Evolutionary conservation across 805 yeast genomes (phyloP).

Genomic region (Candida caryicola): DNA sequence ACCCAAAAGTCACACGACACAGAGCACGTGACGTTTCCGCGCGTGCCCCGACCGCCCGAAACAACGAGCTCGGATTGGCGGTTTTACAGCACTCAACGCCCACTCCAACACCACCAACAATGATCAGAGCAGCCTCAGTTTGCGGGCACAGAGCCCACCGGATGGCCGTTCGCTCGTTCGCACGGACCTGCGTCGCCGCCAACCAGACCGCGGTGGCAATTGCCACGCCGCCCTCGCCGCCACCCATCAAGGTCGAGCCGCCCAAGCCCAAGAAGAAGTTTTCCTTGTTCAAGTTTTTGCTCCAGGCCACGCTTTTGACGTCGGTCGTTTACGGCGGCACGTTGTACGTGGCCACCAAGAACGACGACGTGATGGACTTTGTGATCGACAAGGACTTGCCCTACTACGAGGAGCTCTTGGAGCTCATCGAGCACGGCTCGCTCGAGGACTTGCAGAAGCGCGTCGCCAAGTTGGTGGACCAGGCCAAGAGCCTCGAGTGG

Average conservation of each 20-base stretch:
- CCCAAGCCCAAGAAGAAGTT: constrained; percentile 22
- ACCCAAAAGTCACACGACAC: too few species aligned
- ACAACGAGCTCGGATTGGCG: constrained; percentile 2
- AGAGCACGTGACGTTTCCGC: too few species aligned
- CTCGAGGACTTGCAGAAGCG: constrained; percentile 27
- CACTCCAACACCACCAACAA: constrained; percentile 3
- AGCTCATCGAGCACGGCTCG: constrained; percentile 35
- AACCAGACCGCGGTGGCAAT: constrained; percentile 2
- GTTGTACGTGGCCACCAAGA: constrained; percentile 40
- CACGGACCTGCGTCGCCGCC: constrained; percentile 1
- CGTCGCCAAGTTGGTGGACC: constrained; percentile 16
- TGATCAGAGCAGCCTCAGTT: constrained; percentile 10
- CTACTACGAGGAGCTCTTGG: constrained; percentile 39
- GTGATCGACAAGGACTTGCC: constrained; percentile 44
- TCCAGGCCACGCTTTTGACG: constrained; percentile 27
- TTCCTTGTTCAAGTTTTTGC: constrained; percentile 29
- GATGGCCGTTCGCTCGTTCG: constrained; percentile 1
- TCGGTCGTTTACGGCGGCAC: constrained; percentile 38
- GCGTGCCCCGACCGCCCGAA: constrained; percentile 2
- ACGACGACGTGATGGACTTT: constrained; percentile 43
- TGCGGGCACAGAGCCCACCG: constrained; percentile 1
- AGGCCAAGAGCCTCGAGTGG: constrained; percentile 19
- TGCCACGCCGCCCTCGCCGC: constrained; percentile 8
- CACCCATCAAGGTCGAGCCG: constrained; percentile 4
- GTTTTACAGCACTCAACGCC: not conserved